A percentile compares a stretch with the other conserved stretches of the same genome.
Conservation (phyloP, 108 stramenopile species). For the Cyclotella cryptica region DNA sequence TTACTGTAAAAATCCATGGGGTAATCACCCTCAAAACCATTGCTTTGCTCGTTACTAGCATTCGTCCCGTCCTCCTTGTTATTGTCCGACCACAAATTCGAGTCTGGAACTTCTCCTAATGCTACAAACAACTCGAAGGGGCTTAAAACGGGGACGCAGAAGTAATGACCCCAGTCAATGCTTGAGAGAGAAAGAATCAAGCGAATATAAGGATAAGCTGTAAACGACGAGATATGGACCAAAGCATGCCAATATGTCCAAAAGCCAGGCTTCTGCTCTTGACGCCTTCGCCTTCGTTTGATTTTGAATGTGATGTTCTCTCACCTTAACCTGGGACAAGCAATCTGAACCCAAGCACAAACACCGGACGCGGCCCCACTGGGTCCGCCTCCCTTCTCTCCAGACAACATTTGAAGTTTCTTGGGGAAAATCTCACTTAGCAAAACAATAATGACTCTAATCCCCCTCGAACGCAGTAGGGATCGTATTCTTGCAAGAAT, state of each 20-base stretch:
- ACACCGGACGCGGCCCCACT: not conserved
- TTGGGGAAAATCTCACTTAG: conserved; percentile 92
- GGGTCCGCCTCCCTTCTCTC: not conserved
- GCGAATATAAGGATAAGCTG: not conserved
- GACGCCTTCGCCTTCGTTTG: no score
- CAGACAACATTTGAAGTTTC: conserved; percentile 81
- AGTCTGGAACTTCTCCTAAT: conserved; percentile 76
- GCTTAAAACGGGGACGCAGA: conserved; percentile 86
- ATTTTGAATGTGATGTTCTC: not conserved
- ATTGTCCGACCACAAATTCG: conserved; percentile 61
- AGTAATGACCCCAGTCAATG: conserved; percentile 97
- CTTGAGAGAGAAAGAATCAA: conserved; percentile 10
- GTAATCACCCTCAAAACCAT: conserved; percentile 64
- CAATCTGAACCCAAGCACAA: conserved; percentile 96
- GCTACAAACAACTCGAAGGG: conserved; percentile 94
- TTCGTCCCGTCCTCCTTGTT: conserved; percentile 21
- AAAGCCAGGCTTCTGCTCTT: no score
- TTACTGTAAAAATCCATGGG: conserved; percentile 98
- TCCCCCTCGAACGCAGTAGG: conserved; percentile 61
- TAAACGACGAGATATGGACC: no score
- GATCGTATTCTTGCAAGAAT: conserved; percentile 80
- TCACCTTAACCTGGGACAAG: conserved; percentile 92
- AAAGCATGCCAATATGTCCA: no score
- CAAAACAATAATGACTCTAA: conserved; percentile 79
- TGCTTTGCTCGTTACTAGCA: conserved; percentile 24